Conservation (phyloP, 345 rosid genomes). For the Mercurialis annua region DNA sequence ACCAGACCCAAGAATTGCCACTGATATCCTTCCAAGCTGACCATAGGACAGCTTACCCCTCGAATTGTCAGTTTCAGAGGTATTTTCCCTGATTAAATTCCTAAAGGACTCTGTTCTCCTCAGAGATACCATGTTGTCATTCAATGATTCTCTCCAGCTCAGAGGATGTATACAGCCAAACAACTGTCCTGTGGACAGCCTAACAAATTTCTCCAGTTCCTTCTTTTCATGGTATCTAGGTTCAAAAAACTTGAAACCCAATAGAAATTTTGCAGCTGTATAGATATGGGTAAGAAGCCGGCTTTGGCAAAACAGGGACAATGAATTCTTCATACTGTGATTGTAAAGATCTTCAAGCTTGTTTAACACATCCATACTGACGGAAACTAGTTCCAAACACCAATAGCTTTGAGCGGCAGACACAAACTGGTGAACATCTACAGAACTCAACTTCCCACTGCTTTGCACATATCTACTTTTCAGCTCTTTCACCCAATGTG, state of each 20-base stretch:
- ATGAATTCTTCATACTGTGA: conserved; percentile 8
- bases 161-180: conserved; percentile 34
- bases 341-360: conserved; percentile 27
- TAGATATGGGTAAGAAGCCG: conserved; percentile 23
- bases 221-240: neutral
- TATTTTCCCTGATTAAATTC: conserved; percentile 24
- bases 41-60: conserved; percentile 29
- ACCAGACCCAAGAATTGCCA: conserved; percentile 43
- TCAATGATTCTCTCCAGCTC: conserved; percentile 33
- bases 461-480: conserved; percentile 2
- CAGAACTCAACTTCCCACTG: conserved; percentile 15
- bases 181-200: conserved; percentile 14
- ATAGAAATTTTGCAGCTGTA: conserved; percentile 36
- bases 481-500: conserved; percentile 34
- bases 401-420: conserved; percentile 34
- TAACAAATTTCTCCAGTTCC: conserved; percentile 14
- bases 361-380: conserved; percentile 35
- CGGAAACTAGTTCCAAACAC: conserved; percentile 34
- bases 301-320: conserved; percentile 22
- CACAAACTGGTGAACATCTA: conserved; percentile 30
- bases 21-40: conserved; percentile 33
- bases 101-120: conserved; percentile 27
- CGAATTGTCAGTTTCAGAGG: conserved; percentile 3
- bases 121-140: conserved; percentile 28
- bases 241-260: conserved; percentile 13